phyloP scores from a whole-genome alignment of 2,329 filamentous ascomycete genomes.

The Grosmannia clavigera region DNA sequence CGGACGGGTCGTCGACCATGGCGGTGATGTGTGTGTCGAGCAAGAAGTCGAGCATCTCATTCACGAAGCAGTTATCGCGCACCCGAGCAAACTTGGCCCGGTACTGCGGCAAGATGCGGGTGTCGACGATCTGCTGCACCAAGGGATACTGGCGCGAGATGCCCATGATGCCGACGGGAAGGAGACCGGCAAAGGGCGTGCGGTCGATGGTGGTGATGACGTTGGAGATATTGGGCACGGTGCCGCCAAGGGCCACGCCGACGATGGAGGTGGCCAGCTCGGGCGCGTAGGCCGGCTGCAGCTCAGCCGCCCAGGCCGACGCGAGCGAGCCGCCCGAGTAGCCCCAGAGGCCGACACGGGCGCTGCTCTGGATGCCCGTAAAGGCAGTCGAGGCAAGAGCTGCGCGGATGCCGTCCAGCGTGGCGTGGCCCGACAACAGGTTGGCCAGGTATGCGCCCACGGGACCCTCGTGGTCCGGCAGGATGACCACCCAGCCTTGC shows the following conservation, averaged over 20 bases:
- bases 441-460: neutral
- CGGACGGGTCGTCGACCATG: neutral
- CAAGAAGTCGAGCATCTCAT: neutral
- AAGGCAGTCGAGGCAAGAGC: neutral
- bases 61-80: neutral
- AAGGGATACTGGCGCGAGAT: neutral
- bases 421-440: neutral
- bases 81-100: neutral
- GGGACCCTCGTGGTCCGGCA: neutral
- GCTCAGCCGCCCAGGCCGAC: neutral
- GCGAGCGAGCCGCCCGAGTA: neutral
- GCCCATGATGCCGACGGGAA: neutral
- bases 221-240: neutral
- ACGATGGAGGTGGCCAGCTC: neutral
- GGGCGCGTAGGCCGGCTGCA: neutral
- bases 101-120: neutral
- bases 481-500: neutral
- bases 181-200: neutral
- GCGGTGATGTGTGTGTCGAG: neutral
- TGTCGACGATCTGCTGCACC: neutral
- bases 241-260: neutral
- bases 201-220: neutral
- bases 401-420: neutral
- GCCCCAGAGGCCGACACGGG: neutral
- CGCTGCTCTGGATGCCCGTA: neutral